These are phyloP conservation scores for Lipomyces yamadae DNA, from an alignment of 805 yeast genomes.

Conservation along the genomic window DNA sequence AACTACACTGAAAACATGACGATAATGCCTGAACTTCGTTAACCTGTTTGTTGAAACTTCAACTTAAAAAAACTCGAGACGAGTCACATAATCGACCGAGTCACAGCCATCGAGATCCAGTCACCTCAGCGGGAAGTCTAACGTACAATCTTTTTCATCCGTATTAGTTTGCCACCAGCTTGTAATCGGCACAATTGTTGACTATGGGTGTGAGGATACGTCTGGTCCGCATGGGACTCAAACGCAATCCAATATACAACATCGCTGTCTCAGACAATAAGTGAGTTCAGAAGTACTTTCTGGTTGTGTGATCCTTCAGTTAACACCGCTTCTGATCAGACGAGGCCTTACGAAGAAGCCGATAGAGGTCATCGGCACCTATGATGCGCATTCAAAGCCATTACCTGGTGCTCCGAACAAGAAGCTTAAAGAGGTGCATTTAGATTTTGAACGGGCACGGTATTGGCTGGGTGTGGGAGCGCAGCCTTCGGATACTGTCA, in stretches of 20 bases:
- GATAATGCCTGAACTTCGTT: no score
- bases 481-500: slow-evolving; percentile 84
- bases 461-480: slow-evolving; percentile 99
- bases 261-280: slow-evolving; percentile 81
- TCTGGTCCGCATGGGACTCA: slow-evolving; percentile 90
- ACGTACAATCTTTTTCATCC: neutral
- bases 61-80: no score
- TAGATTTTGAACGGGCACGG: slow-evolving; percentile 87
- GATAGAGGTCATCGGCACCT: slow-evolving; percentile 93
- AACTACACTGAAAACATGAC: no score
- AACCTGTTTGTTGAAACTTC: no score
- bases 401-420: slow-evolving; percentile 55
- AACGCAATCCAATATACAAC: slow-evolving; percentile 84
- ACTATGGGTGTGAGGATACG: slow-evolving; percentile 70
- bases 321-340: slow-evolving; percentile 15
- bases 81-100: no score
- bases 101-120: no score
- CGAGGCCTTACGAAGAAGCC: slow-evolving; percentile 52
- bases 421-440: slow-evolving; percentile 75
- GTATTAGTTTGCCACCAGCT: neutral
- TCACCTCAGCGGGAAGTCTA: no score
- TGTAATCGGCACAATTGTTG: neutral
- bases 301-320: neutral
- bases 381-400: slow-evolving; percentile 80
- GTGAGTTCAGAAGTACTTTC: slow-evolving; percentile 37